Base-by-base conservation (phyloP, 805 yeast species). In the Vanderwaltozyma yarrowii region DNA sequence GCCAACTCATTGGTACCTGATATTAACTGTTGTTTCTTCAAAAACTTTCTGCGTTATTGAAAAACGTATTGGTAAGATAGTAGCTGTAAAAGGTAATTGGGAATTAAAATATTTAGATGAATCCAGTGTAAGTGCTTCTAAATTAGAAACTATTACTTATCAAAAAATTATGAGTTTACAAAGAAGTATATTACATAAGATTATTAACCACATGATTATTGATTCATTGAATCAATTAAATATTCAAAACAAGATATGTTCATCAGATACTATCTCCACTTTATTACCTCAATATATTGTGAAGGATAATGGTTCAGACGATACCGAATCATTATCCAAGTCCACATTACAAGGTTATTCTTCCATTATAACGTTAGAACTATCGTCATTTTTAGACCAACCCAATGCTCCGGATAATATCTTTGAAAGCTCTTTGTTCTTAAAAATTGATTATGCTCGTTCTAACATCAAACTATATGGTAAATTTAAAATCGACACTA, bases 1-100 rank as follows among this genome's bases (percentile, higher is more conserved):
- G 65, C 64, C 63, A 7, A 46, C 51, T 6, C 55, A 56, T 39
- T 60, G 65, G 65, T 60, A 55, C 39, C 38, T 60, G 25, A 52
- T 60, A 12, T 42, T 59, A 18, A 51, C 61, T 2, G 50, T 56
- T n/a, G 47, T 58, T 7, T 55, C 61, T 4, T 57, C 63, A 2
- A 47, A 54, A 14, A 45, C 56, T 10, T 47, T 60, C 5, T 57
- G 62, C 33, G 40, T 55, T 11, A 50, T 60, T 23, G 60, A 58
- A 32, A 52, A 56, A 35, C 48, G 60, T 32, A 56, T 59, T 27
- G 61, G 62, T 16, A 60, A 60, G 36, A 49, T 60, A 13, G 40
- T 52, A 8, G 55, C 62, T 1, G 38, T 44, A 16, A 54, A 54
- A 33, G 58, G 60, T 5, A 47, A 43, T 35, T 60, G 64, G 64